Evolutionary conservation across 2,329 filamentous ascomycete species (phyloP).

Genomic region (Xylaria sp.): DNA sequence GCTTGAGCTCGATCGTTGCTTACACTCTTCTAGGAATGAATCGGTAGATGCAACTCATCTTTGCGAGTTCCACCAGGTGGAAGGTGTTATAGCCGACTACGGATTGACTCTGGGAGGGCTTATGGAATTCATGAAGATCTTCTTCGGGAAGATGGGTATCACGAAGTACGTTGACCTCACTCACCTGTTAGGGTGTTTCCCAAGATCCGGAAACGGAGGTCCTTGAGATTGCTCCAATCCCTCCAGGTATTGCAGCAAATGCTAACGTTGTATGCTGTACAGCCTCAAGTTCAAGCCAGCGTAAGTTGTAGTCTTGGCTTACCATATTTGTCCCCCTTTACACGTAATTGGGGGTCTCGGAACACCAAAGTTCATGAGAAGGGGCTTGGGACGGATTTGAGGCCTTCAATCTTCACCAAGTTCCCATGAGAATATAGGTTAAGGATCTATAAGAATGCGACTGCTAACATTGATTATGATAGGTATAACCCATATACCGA

Average conservation of each 20-base stretch:
- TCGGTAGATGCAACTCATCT: conserved; percentile 95
- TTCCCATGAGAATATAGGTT: too few relatives aligned
- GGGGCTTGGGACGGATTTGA: too few relatives aligned
- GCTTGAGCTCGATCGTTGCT: neutral
- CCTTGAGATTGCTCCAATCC: too few relatives aligned
- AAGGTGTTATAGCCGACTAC: conserved; percentile 98
- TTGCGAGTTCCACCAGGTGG: conserved; percentile 97
- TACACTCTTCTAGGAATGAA: conserved; percentile 67
- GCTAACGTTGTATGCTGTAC: conserved; percentile 36
- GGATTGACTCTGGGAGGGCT: conserved; percentile 88
- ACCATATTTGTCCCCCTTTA: too few relatives aligned
- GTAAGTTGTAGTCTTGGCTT: too few relatives aligned
- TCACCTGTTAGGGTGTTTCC: neutral
- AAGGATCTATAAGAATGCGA: neutral
- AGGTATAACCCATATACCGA: conserved; percentile 89
- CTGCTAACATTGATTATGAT: conserved; percentile 4
- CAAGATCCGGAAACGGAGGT: neutral
- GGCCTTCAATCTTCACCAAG: too few relatives aligned
- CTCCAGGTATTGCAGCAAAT: neutral
- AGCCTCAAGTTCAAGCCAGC: conserved; percentile 94
- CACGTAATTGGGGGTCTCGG: too few relatives aligned
- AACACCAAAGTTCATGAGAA: too few relatives aligned
- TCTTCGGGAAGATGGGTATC: conserved; percentile 97
- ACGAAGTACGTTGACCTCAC: conserved; percentile 39
- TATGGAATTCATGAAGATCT: conserved; percentile 89